Conservation (phyloP, 208 protist genomes). For the Acanthamoeba lenticulata region DNA sequence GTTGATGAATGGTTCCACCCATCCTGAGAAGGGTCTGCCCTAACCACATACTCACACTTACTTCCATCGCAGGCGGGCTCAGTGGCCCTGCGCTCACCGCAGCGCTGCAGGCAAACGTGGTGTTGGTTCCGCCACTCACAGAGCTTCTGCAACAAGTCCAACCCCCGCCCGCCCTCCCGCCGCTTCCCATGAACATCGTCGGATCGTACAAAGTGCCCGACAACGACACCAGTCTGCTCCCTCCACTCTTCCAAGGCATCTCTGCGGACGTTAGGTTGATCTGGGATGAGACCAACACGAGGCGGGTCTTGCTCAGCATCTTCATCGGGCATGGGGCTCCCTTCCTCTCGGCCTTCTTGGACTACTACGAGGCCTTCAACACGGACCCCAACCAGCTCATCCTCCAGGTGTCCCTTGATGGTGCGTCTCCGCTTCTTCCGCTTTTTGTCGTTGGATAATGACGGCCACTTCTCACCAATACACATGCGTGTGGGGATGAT, state of each 20-base stretch:
- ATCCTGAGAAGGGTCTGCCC: not conserved
- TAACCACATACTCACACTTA: not conserved
- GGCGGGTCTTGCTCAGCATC: not conserved
- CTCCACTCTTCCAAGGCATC: not conserved
- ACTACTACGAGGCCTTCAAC: not conserved
- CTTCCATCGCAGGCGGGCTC: not conserved
- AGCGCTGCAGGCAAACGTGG: not conserved
- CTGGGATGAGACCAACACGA: not conserved
- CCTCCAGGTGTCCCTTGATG: not conserved
- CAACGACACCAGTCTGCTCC: not conserved
- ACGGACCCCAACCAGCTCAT: not conserved
- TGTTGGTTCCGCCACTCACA: not conserved
- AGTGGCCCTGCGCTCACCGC: not conserved
- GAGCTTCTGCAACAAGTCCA: not conserved
- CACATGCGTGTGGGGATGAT: not conserved
- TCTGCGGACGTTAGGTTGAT: not conserved
- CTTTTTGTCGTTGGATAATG: too few species aligned
- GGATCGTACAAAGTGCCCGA: not conserved
- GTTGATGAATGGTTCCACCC: not conserved
- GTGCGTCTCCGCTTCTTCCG: not conserved
- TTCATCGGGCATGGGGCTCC: not conserved
- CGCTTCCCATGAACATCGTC: not conserved
- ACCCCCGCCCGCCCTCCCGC: not conserved
- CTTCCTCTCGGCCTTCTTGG: not conserved
- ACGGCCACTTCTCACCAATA: not conserved